Evolutionary conservation across 768 basidiomycete species (phyloP).

Genomic region (Macrolepiota dolichaula): DNA sequence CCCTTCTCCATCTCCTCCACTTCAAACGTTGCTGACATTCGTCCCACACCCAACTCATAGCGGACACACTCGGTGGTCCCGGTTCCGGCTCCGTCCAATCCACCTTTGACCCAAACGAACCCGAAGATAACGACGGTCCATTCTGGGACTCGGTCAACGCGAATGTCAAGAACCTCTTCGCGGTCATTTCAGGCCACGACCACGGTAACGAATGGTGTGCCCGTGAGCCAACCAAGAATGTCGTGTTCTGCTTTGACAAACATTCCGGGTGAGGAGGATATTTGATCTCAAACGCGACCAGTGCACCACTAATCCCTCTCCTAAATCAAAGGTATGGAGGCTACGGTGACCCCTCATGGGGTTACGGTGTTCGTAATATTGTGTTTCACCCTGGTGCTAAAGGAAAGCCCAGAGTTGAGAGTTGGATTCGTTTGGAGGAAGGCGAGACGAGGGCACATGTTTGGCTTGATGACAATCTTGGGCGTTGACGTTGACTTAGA

Average conservation of each 20-base stretch:
- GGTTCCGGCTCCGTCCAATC: conserved; percentile 63
- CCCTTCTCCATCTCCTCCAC: no score
- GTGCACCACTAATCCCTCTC: not conserved
- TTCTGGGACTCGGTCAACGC: conserved; percentile 63
- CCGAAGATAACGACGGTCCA: conserved; percentile 47
- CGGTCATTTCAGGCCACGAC: conserved; percentile 70
- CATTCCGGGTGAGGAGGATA: conserved; percentile 56
- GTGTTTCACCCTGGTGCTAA: conserved; percentile 42
- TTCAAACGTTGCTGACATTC: no score
- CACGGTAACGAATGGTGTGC: conserved; percentile 83
- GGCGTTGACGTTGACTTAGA: not conserved
- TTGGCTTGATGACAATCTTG: conserved; percentile 40
- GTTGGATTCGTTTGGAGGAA: conserved; percentile 63
- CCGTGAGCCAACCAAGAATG: conserved; percentile 55
- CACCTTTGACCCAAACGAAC: conserved; percentile 30
- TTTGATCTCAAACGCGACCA: not conserved
- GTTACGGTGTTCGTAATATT: conserved; percentile 62
- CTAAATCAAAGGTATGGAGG: conserved; percentile 50
- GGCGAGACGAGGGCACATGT: conserved; percentile 57
- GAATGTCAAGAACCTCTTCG: conserved; percentile 63
- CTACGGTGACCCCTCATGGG: conserved; percentile 52
- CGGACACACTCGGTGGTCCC: conserved; percentile 40
- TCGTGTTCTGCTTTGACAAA: conserved; percentile 76
- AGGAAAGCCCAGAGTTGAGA: conserved; percentile 33
- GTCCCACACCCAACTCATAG: no score